Evolutionary conservation across 2,329 filamentous ascomycete genomes (phyloP), one percentile per base, ranked within the genome.

Genomic region (Scolecobasidium constrictum): DNA sequence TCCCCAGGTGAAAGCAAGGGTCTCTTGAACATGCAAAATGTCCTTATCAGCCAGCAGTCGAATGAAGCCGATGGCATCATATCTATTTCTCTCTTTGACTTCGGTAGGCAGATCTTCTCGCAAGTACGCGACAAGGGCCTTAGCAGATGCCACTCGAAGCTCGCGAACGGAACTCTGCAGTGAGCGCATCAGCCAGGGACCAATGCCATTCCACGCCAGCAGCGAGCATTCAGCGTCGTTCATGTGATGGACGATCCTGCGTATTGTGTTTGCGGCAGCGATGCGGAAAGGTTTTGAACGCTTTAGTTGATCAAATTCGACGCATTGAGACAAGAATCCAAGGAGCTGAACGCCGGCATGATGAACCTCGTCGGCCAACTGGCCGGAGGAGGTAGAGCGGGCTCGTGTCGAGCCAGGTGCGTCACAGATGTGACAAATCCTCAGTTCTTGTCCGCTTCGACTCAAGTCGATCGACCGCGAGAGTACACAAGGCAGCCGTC

Each of bases 111-210:
- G 52, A 42, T 62, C 56, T 35, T 66, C 60, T 41, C 69, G 66
- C 26, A 88, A 62, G 57, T 92, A 93, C 0, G 71, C 66, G 38
- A 78, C 69, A 19, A 90, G 57, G 0, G 80, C 77, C 46, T 76
- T 81, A 68, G 82, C 83, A 45, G 88, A 83, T 28, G 82, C 82
- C 52, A 95, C 75, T 22, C 90, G 79, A 20, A 96, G 66, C 57
- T 96, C 92, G 55, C 90, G 76, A 16, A 86, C 61, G 1, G 88
- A 93, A 59, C 88, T 94, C 49, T 81, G 80, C 31, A 96, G 66
- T 1, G 83, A 86, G 50, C 82, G 77, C 4, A 95, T 65, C 54
- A 86, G 88, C 75, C 85, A 90, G 53, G 88, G 80, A 0, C 85
- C 87, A 33, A 86, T 64, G 1, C 65, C 58, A 6, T 85, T 87